Evolutionary conservation across 192 early-diverging fungal genomes (phyloP), one percentile per base, ranked within the genome.

Genomic region (Coemansia sp.): DNA sequence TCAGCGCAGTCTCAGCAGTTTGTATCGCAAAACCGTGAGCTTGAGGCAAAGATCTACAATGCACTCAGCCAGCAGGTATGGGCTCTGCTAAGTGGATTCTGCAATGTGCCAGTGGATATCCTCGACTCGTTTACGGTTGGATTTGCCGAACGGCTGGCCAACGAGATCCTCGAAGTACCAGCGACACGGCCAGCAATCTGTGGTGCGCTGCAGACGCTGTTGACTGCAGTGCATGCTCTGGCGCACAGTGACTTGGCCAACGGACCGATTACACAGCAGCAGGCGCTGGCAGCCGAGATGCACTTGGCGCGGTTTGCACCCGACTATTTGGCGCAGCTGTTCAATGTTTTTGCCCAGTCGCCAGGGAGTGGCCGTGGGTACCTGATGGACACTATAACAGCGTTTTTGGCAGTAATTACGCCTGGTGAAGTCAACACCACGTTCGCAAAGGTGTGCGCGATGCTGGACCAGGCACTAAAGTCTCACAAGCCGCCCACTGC

Each of bases 1-100:
- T 72, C 84, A 10, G 80, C 81, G 19, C 90, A 88, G 70, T 82
- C 87, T 25, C 83, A 83, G 35, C 75, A 72, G 45, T 90, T 85
- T 63, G 65, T 75, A 17, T 60, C 73, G 19, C 65, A 88, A 64
- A 85, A 83, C 56, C 72, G 88, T 22, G 82, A 86, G 53, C 79
- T 89, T 49, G 87, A 90, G 77, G 86, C 94, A 49, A 96, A 97
- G 73, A 84, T 98, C 38, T 97, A 88, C 76, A 91, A 90, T 56
- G 95, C 95, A 2, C 82, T 98, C 25, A 85, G 83, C 32, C 81
- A 88, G 29, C 97, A 98, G 83, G 84, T 94, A 41, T 98, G 95
- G 92, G 85, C 86, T 17, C 81, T 97, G 38, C 81, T 94, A 22
- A 89, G 90, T 21, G 90, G 88, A 21, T 88, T 96, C 64, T 97